phyloP scores from a whole-genome alignment of 2,329 filamentous ascomycete genomes.

The Proliferodiscus dingleyae region DNA sequence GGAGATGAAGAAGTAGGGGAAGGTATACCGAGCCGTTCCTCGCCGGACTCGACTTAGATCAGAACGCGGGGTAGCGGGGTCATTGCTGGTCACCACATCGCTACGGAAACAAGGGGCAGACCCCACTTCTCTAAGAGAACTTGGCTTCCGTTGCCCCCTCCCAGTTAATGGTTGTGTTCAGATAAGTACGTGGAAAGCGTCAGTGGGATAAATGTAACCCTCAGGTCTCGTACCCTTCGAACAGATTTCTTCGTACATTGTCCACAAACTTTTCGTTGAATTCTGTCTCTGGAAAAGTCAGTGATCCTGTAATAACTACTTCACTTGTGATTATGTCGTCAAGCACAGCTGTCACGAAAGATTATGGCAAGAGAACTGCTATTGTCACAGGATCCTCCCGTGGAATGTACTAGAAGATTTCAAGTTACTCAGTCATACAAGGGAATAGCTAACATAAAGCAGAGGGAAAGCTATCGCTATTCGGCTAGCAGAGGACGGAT shows the following conservation, averaged over 20 bases:
- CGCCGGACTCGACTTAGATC: no score
- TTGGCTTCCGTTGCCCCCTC: no score
- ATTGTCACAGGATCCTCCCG: constrained; percentile 38
- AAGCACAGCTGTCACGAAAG: constrained; percentile 25
- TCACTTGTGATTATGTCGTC: background rate
- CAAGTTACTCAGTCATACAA: constrained; percentile 7
- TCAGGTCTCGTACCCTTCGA: background rate
- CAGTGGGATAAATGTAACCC: background rate
- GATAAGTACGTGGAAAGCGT: background rate
- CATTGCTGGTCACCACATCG: no score
- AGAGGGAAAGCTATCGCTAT: constrained; percentile 60
- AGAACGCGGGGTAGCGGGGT: no score
- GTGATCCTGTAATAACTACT: background rate
- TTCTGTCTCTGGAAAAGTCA: background rate
- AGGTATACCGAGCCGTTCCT: no score
- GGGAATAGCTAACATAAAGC: constrained; percentile 11
- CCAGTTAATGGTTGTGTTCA: background rate
- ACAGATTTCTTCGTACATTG: background rate
- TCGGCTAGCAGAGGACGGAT: constrained; percentile 60
- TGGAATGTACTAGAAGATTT: constrained; percentile 36
- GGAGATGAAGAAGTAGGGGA: no score
- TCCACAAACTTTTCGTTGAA: background rate
- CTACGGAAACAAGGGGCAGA: no score
- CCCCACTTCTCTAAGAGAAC: no score
- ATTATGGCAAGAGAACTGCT: constrained; percentile 31